These are phyloP conservation scores for Fomitopsis pinicola DNA, from an alignment of 1,284 basidiomycete species.

Conservation along the genomic window DNA sequence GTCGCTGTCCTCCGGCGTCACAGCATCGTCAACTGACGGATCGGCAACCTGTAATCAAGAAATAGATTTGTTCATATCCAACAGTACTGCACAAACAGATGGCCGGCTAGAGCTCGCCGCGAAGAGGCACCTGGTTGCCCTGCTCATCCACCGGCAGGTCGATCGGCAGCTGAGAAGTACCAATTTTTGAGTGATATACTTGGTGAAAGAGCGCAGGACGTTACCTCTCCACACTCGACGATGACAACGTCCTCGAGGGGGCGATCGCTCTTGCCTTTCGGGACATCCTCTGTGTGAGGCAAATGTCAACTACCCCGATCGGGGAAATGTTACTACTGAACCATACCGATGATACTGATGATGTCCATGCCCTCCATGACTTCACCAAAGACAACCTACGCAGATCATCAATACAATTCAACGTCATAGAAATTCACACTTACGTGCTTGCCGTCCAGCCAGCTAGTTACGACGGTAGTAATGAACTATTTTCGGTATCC, in stretches of 20 bases:
- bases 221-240: constrained; percentile 78
- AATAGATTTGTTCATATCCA: constrained; percentile 49
- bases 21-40: background rate
- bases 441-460: constrained; percentile 76
- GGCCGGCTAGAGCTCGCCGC: constrained; percentile 80
- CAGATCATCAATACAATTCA: background rate
- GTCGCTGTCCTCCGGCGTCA: constrained; percentile 1
- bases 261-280: constrained; percentile 65
- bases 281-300: constrained; percentile 54
- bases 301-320: no score
- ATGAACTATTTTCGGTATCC: constrained; percentile 57
- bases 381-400: constrained; percentile 85
- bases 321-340: background rate
- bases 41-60: constrained; percentile 21
- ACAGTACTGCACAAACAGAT: constrained; percentile 30
- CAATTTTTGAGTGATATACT: constrained; percentile 3
- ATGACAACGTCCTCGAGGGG: constrained; percentile 76
- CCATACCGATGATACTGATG: constrained; percentile 67
- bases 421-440: constrained; percentile 17
- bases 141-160: constrained; percentile 57
- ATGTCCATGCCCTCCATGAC: constrained; percentile 90
- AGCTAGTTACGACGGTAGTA: constrained; percentile 72
- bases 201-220: background rate
- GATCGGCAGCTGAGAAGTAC: constrained; percentile 49
- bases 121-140: constrained; percentile 87